Evolutionary conservation across 2,329 filamentous ascomycete genomes (phyloP), one percentile per base, ranked within the genome.

Genomic region (Niveomyces coronatus): DNA sequence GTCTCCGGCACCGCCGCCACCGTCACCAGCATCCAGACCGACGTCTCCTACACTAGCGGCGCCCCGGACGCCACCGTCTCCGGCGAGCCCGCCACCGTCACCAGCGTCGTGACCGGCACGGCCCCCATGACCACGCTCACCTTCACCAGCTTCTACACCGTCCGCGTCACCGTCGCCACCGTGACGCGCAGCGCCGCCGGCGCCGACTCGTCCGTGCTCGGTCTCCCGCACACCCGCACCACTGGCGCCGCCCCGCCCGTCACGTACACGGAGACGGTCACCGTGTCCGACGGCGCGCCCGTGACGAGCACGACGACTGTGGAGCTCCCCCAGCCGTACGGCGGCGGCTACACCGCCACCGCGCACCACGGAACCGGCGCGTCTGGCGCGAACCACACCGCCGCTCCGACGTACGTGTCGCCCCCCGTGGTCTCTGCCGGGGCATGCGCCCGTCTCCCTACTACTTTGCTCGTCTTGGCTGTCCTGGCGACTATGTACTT

Each of bases 271-370:
- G 33, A 50, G 36, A 48, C 53, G 19, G 47, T 57, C 37, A 62
- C 58, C 23, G 46, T 51, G 33, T 59, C 54, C n/a, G 44, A 32
- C 23, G 53, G 52, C 15, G 41, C 49, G 22, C 44, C 50, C 6
- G 44, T 45, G 9, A 52, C 53, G 17, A 49, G 50, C 18, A 57
- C 55, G 40, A 56, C 50, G n/a, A 61, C 56, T 11, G 48, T 60
- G 41, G 51, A 50, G 40, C 47, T 57, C 16, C 45, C 48, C 3
- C 34, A 46, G 3, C 45, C 48, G 14, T 41, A 41, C 22, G 34
- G 30, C 9, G 28, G 17, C 6, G 39, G 14, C n/a, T 24, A 35
- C 26, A 30, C 32, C 19, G 23, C 29, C 6, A 14, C 36, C n/a
- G n/a, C n/a, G n/a, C n/a, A n/a, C 4, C 35, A 31, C 52, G 48